phyloP scores from a whole-genome alignment of 208 protist species.

The Porcisia hertigi region DNA sequence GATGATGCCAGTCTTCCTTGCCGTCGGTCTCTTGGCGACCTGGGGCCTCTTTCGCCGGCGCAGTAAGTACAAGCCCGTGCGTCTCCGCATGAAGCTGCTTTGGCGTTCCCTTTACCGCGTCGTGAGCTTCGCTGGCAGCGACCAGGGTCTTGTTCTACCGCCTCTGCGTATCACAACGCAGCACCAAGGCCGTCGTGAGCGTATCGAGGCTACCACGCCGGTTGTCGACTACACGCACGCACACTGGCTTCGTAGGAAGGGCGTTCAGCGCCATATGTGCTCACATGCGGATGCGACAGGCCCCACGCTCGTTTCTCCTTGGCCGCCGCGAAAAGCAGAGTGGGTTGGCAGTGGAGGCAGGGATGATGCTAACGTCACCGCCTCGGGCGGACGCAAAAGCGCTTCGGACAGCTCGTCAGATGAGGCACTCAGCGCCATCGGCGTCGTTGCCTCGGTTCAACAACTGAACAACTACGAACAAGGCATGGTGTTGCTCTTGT shows the following conservation, averaged over 20 bases:
- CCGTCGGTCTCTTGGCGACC: slow-evolving; percentile 22
- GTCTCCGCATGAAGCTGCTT: slow-evolving; percentile 55
- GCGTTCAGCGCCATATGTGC: not conserved
- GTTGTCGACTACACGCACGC: not conserved
- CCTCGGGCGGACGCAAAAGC: slow-evolving; percentile 8
- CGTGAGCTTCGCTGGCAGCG: slow-evolving; percentile 45
- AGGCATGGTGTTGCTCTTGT: slow-evolving; percentile 73
- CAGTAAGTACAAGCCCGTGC: slow-evolving; percentile 40
- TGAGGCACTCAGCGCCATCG: slow-evolving; percentile 7
- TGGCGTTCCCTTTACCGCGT: slow-evolving; percentile 71
- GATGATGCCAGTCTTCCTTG: slow-evolving; percentile 55
- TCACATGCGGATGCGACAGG: not conserved
- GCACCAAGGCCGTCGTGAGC: not conserved
- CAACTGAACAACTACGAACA: slow-evolving; percentile 69
- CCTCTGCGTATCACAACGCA: slow-evolving; percentile 1
- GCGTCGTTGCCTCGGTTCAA: slow-evolving; percentile 10
- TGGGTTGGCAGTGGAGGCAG: not conserved
- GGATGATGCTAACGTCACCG: slow-evolving; percentile 4
- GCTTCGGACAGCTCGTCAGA: slow-evolving; percentile 10
- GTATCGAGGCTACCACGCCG: not conserved
- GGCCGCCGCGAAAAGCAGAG: not conserved
- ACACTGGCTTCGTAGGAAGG: not conserved
- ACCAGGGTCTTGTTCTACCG: slow-evolving; percentile 12
- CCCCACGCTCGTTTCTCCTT: not conserved
- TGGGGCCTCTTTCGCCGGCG: slow-evolving; percentile 40